phyloP scores from a whole-genome alignment of 768 basidiomycete species.

The Lentinula aciculospora region DNA sequence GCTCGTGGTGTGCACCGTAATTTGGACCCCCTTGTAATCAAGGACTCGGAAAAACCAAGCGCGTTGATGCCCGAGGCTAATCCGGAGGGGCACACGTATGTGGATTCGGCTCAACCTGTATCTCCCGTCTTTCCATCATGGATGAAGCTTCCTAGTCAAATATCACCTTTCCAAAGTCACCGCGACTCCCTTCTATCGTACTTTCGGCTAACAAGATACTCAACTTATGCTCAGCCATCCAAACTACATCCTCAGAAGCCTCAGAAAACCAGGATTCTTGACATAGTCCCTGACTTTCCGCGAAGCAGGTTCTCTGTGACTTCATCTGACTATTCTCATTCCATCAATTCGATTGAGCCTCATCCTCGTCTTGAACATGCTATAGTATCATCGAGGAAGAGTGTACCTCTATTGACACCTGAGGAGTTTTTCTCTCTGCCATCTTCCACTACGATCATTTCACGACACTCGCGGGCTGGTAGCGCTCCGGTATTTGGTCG shows the following conservation, averaged over 20 bases:
- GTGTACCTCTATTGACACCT: slow-evolving; percentile 4
- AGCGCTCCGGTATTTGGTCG: slow-evolving; percentile 16
- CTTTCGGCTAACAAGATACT: background rate
- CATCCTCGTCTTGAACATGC: background rate
- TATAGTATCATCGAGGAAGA: background rate
- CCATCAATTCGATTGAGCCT: slow-evolving; percentile 10
- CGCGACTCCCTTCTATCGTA: slow-evolving; percentile 6
- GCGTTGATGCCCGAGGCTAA: background rate
- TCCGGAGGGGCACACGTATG: background rate
- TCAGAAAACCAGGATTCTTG: slow-evolving; percentile 13
- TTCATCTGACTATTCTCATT: slow-evolving; percentile 23
- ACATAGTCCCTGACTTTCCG: slow-evolving; percentile 22
- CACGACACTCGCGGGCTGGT: slow-evolving; percentile 12
- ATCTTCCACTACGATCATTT: slow-evolving; percentile 6
- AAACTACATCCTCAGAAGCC: background rate
- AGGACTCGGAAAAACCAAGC: background rate
- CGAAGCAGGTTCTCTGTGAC: slow-evolving; percentile 25
- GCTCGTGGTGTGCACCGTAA: background rate
- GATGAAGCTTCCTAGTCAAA: slow-evolving; percentile 7
- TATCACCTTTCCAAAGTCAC: slow-evolving; percentile 4
- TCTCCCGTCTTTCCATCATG: background rate
- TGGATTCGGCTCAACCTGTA: background rate
- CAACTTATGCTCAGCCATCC: background rate
- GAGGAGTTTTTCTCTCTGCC: slow-evolving; percentile 16
- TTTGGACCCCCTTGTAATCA: background rate